Conservation (phyloP, 2,329 filamentous ascomycete species). For the Biscogniauxia marginata region DNA sequence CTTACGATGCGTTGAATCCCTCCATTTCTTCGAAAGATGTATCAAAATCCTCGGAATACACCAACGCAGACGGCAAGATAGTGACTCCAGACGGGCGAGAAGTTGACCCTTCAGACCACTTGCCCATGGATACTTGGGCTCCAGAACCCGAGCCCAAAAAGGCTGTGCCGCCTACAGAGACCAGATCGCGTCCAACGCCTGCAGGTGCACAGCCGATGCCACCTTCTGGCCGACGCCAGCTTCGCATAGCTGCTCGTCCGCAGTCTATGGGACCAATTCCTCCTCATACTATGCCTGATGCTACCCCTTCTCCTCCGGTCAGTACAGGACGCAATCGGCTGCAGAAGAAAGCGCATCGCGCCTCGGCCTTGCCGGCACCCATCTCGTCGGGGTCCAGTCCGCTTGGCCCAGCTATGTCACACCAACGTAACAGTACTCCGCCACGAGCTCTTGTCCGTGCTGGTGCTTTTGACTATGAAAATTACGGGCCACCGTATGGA, state of each 20-base stretch:
- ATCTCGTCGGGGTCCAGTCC: conserved; percentile 45
- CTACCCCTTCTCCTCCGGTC: conserved; percentile 34
- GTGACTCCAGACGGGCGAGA: conserved; percentile 73
- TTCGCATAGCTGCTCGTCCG: conserved; percentile 50
- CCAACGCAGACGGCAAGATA: conserved; percentile 65
- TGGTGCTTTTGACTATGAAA: conserved; percentile 56
- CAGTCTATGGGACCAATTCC: conserved; percentile 44
- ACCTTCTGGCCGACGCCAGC: conserved; percentile 48
- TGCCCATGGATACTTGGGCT: conserved; percentile 75
- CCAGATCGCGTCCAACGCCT: conserved; percentile 45
- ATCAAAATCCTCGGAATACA: conserved; percentile 37
- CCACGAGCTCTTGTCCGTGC: conserved; percentile 45
- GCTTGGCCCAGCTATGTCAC: conserved; percentile 51
- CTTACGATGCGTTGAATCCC: conserved; percentile 72
- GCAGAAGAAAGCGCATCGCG: conserved; percentile 60
- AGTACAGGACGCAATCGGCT: conserved; percentile 55
- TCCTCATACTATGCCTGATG: conserved; percentile 29
- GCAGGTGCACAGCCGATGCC: conserved; percentile 54
- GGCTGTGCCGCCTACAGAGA: conserved; percentile 20
- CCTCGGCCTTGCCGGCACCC: conserved; percentile 41
- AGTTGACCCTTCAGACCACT: conserved; percentile 77
- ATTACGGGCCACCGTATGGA: conserved; percentile 43
- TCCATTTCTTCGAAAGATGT: conserved; percentile 37
- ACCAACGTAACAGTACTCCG: conserved; percentile 49
- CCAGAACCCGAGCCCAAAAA: conserved; percentile 69